phyloP scores from a whole-genome alignment of 306 rosid species.

The Abrus precatorius region DNA sequence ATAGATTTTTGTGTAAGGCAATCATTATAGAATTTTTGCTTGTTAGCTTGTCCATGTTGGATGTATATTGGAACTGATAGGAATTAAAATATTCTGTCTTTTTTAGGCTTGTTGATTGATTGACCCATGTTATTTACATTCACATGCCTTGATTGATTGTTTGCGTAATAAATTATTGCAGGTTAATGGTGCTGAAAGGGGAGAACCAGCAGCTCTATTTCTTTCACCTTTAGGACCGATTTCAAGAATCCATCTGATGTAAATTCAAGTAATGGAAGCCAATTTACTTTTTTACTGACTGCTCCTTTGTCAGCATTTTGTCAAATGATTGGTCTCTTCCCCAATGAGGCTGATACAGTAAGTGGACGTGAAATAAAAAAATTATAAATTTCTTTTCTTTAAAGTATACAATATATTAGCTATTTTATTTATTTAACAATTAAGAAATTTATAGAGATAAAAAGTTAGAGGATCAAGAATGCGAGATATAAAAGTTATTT shows the following conservation, averaged over 20 bases:
- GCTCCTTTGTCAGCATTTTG: slow-evolving; percentile 92
- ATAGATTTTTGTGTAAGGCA: slow-evolving; percentile 1
- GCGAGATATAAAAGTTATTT: too few species aligned
- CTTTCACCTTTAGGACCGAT: slow-evolving; percentile 86
- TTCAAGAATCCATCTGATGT: slow-evolving; percentile 69
- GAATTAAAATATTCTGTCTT: neutral
- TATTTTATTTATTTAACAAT: too few species aligned
- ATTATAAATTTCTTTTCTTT: too few species aligned
- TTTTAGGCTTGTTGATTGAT: neutral
- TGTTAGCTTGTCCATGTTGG: slow-evolving; percentile 3
- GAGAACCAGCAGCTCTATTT: slow-evolving; percentile 85
- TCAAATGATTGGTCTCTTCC: slow-evolving; percentile 78
- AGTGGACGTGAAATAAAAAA: slow-evolving; percentile 46
- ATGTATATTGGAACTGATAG: slow-evolving; percentile 1
- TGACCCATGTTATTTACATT: slow-evolving; percentile 30
- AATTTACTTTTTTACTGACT: slow-evolving; percentile 94
- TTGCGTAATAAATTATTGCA: slow-evolving; percentile 52
- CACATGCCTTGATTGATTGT: slow-evolving; percentile 38
- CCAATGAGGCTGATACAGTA: slow-evolving; percentile 65
- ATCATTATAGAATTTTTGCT: slow-evolving; percentile 24
- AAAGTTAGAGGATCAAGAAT: too few species aligned
- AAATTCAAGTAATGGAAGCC: slow-evolving; percentile 78
- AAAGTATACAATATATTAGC: too few species aligned
- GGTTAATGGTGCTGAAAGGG: slow-evolving; percentile 95
- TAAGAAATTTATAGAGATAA: too few species aligned